Evolutionary conservation across 202 grass and related monocot genomes (phyloP).

Genomic region (Zoysia matrella): DNA sequence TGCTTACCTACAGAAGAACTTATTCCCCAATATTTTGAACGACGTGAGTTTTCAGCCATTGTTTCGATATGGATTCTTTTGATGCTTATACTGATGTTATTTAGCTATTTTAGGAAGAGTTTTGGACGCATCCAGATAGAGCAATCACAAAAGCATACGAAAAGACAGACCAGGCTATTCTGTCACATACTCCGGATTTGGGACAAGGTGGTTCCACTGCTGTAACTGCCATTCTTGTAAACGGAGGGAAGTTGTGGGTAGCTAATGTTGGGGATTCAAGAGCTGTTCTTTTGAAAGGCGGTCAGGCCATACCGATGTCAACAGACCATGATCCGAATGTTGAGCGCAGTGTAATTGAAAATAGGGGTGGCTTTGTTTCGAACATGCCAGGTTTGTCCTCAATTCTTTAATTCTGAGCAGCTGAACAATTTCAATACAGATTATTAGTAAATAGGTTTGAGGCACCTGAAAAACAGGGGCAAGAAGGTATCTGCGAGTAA

Average conservation of each 20-base stretch:
- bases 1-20: constrained; percentile 72
- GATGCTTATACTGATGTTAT: constrained; percentile 1
- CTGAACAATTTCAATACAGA: no score
- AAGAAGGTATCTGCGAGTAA: no score
- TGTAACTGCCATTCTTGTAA: constrained; percentile 82
- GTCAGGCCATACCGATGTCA: constrained; percentile 66
- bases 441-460: no score
- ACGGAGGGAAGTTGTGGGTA: constrained; percentile 70
- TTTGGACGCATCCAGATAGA: constrained; percentile 70
- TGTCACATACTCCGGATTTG: constrained; percentile 72
- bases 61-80: not conserved
- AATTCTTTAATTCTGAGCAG: no score
- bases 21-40: constrained; percentile 76
- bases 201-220: constrained; percentile 82
- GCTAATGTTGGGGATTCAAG: constrained; percentile 85
- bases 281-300: constrained; percentile 80
- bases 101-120: constrained; percentile 63
- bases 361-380: constrained; percentile 80
- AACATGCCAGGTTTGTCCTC: constrained; percentile 73
- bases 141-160: constrained; percentile 74
- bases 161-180: constrained; percentile 77
- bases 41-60: constrained; percentile 51
- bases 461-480: no score
- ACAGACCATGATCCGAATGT: constrained; percentile 71
- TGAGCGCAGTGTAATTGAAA: constrained; percentile 69